Evolutionary conservation across 1,284 basidiomycete species (phyloP).

Genomic region (Rhizoctonia solani): DNA sequence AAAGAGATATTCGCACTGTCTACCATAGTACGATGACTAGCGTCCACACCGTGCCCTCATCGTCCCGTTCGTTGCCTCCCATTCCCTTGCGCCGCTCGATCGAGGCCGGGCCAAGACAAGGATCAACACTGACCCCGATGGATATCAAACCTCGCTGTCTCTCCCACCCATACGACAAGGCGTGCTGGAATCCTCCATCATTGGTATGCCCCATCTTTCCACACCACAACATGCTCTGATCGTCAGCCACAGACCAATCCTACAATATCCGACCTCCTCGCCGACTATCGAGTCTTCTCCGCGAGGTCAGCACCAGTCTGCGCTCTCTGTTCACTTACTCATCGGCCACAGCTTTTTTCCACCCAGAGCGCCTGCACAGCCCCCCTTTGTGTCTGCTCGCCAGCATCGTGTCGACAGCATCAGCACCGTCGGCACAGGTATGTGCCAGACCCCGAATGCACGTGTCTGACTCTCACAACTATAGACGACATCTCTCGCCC

Average conservation of each 20-base stretch:
- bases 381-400: too few species aligned
- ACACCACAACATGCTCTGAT: too few species aligned
- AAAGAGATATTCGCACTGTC: too few species aligned
- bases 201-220: too few species aligned
- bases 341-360: too few species aligned
- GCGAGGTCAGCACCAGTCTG: neutral
- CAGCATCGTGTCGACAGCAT: neutral
- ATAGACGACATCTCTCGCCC: constrained; percentile 1
- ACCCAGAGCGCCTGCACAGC: neutral
- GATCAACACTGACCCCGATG: neutral
- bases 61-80: constrained; percentile 17
- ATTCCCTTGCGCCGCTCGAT: neutral
- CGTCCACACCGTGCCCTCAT: too few species aligned
- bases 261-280: neutral
- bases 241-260: constrained; percentile 1
- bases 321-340: neutral
- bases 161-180: too few species aligned
- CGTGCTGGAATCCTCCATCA: too few species aligned
- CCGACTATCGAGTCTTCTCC: neutral
- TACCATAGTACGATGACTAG: too few species aligned
- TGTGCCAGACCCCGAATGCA: constrained; percentile 10
- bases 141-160: constrained; percentile 1
- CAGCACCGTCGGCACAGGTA: constrained; percentile 27
- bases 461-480: neutral
- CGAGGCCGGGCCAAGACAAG: constrained; percentile 22